Base-by-base conservation (phyloP, 1,139 yeast genomes). In the Sugiyamaella pinicola region DNA sequence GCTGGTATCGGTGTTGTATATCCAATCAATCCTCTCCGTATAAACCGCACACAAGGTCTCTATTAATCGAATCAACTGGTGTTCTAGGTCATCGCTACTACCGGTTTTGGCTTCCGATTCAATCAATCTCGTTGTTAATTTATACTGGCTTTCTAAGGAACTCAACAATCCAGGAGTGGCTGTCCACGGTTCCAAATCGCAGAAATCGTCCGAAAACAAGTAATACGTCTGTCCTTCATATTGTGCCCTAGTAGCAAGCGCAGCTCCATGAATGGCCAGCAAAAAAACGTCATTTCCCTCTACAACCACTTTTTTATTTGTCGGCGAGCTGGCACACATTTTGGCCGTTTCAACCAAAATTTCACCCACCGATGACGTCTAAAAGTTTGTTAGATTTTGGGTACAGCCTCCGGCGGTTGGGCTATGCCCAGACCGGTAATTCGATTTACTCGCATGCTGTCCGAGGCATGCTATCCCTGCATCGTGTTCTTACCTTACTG, bases 101-200 rank as follows among this genome's bases (percentile, higher is more conserved):
- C 21, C 12, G n/a, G 50, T 44, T 22, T 50, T 44, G 34, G 53
- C 59, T 12, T 49, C 53, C 22, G 41, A 45, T 12, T 53, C 53
- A 19, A 64, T 47, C 3, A 56, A 55, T 12, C 53, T 51, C 1
- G 57, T 44, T 10, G 64, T 62, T 4, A 52, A 42, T 5, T 53
- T 54, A 43, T 65, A 64, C 49, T 60, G 66, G n/a, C 58, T 38
- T 46, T 64, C 65, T 37, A 62, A 55, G 1, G 61, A 61, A 5
- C 42, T 41, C 24, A 70, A 56, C 26, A 70, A 51, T 8, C 58
- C 61, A 13, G 57, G 52, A 7, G 64, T 53, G n/a, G 66, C 62
- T 3, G 74, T 65, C 74, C 74, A 70, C 10, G 70, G 69, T 21
- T 58, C 59, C 21, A 52, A 46, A 5, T 55, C 51, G n/a, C 58